phyloP scores from a whole-genome alignment of 257 asterid species.

The Henckelia pumila region DNA sequence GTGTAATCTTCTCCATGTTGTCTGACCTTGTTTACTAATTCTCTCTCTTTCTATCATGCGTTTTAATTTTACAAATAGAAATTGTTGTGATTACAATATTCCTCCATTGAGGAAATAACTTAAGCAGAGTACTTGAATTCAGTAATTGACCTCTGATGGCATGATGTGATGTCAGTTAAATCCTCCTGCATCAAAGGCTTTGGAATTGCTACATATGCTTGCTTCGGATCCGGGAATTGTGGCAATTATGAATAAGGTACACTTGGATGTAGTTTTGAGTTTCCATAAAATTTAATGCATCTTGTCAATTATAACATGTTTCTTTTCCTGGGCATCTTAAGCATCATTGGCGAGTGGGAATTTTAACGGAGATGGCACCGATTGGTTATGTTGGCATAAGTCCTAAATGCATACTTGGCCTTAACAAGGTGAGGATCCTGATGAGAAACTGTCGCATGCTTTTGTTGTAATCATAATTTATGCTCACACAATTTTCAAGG shows the following conservation, averaged over 20 bases:
- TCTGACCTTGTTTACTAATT: background rate
- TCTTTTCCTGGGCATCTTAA: conserved; percentile 37
- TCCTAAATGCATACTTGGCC: conserved; percentile 89
- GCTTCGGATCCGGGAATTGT: conserved; percentile 97
- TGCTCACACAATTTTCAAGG: background rate
- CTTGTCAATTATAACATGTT: conserved; percentile 25
- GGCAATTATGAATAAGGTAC: conserved; percentile 93
- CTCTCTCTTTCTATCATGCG: conserved; percentile 2
- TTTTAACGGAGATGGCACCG: conserved; percentile 96
- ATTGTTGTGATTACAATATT: background rate
- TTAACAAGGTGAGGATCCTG: conserved; percentile 64
- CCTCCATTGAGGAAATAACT: background rate
- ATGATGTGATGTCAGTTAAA: conserved; percentile 51
- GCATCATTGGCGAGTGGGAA: conserved; percentile 96
- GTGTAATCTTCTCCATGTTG: background rate
- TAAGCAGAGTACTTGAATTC: conserved; percentile 7
- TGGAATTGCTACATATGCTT: conserved; percentile 82
- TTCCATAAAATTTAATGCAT: conserved; percentile 8
- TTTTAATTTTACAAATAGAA: background rate
- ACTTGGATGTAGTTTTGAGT: conserved; percentile 4
- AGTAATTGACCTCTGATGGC: conserved; percentile 22
- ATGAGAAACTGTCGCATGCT: conserved; percentile 10
- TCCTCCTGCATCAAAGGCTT: conserved; percentile 83
- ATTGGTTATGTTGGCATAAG: conserved; percentile 88
- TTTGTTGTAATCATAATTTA: background rate